Evolutionary conservation across 2,329 filamentous ascomycete species (phyloP).

Genomic region (Pezicula neosporulosa): DNA sequence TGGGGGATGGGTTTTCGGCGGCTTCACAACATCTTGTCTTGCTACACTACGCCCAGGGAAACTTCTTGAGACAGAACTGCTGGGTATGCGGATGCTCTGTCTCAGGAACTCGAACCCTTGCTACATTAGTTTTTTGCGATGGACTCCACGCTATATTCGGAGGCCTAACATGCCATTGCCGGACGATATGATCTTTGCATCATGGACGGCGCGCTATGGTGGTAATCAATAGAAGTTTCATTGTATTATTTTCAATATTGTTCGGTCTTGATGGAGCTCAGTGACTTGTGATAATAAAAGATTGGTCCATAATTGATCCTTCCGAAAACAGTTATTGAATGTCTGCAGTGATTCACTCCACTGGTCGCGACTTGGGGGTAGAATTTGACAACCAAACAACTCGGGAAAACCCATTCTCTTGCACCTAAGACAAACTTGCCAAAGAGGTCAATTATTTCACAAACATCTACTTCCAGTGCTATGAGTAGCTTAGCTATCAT

Average conservation of each 20-base stretch:
- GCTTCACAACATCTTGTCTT: slow-evolving; percentile 25
- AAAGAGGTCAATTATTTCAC: too few species aligned
- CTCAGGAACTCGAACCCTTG: slow-evolving; percentile 8
- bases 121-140: slow-evolving; percentile 17
- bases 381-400: too few species aligned
- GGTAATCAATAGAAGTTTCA: slow-evolving; percentile 22
- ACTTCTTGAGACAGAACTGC: too few species aligned
- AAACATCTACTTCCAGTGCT: too few species aligned
- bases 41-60: slow-evolving; percentile 12
- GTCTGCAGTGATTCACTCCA: too few species aligned
- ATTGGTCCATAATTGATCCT: too few species aligned
- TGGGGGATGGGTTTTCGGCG: slow-evolving; percentile 15
- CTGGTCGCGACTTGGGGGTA: too few species aligned
- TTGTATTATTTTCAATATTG: neutral
- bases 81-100: neutral
- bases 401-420: too few species aligned
- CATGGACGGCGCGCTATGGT: slow-evolving; percentile 2
- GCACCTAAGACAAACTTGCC: too few species aligned
- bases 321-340: too few species aligned
- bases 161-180: neutral
- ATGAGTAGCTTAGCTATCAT: too few species aligned
- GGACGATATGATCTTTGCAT: neutral
- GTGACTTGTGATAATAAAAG: too few species aligned
- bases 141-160: neutral
- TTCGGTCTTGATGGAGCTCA: neutral